Conservation (phyloP, 345 rosid genomes). For the Arabidopsis arenosa region DNA sequence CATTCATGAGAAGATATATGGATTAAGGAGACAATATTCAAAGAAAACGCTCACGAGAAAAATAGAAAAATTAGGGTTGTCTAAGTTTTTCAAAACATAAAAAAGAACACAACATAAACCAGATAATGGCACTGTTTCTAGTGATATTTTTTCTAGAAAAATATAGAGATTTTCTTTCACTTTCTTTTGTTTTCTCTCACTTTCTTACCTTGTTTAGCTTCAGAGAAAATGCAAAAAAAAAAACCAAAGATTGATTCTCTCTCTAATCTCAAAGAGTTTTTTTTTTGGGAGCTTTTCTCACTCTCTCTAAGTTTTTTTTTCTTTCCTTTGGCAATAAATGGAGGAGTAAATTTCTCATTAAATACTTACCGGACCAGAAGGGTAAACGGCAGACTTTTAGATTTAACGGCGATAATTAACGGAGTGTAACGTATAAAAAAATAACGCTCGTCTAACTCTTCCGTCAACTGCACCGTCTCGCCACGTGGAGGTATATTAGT, state of each 20-base stretch:
- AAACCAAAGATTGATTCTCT: slow-evolving; percentile 17
- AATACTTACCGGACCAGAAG: slow-evolving; percentile 54
- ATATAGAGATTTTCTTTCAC: slow-evolving; percentile 26
- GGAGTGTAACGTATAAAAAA: slow-evolving; percentile 30
- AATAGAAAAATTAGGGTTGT: slow-evolving; percentile 7
- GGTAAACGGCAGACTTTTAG: slow-evolving; percentile 48
- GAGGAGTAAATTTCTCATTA: slow-evolving; percentile 50
- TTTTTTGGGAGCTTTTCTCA: slow-evolving; percentile 30
- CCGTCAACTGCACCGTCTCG: slow-evolving; percentile 35
- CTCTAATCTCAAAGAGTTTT: slow-evolving; percentile 31
- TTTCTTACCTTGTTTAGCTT: slow-evolving; percentile 39
- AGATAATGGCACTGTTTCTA: slow-evolving; percentile 14
- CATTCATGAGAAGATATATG: slow-evolving; percentile 36
- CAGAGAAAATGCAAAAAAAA: slow-evolving; percentile 30
- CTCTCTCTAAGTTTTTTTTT: slow-evolving; percentile 27
- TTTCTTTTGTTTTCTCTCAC: slow-evolving; percentile 20
- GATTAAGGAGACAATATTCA: not conserved
- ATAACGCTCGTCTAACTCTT: slow-evolving; percentile 27
- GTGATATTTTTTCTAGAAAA: slow-evolving; percentile 16
- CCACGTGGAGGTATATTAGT: slow-evolving; percentile 43
- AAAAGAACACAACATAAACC: slow-evolving; percentile 18
- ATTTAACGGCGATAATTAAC: slow-evolving; percentile 42
- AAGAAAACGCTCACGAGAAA: slow-evolving; percentile 3
- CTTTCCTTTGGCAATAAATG: slow-evolving; percentile 53
- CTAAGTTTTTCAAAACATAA: not conserved